These are phyloP conservation scores for Saitozyma sp. DNA, from an alignment of 768 basidiomycete genomes.

Conservation along the genomic window DNA sequence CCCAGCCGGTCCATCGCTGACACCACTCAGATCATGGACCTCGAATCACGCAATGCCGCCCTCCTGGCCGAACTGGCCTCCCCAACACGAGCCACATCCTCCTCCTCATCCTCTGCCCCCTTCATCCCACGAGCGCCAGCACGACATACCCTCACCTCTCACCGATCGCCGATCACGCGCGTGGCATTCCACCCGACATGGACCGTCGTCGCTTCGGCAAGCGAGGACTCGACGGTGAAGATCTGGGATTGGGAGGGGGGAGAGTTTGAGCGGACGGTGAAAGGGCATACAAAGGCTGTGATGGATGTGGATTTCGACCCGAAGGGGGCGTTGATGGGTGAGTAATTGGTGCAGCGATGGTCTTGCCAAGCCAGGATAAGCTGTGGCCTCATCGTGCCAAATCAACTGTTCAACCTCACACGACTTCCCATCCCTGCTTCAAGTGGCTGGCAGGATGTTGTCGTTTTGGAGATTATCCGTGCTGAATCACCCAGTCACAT, in stretches of 20 bases:
- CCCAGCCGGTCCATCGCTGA: not conserved
- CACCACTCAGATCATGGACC: slow-evolving; percentile 78
- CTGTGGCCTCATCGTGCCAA: not conserved
- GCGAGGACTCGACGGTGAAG: slow-evolving; percentile 85
- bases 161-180: slow-evolving; percentile 72
- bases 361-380: not conserved
- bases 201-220: slow-evolving; percentile 77
- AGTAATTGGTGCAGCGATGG: slow-evolving; percentile 16
- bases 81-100: slow-evolving; percentile 55
- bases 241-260: slow-evolving; percentile 97
- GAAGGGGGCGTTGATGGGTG: slow-evolving; percentile 79
- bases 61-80: slow-evolving; percentile 70
- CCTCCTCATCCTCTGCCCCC: slow-evolving; percentile 53
- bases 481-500: slow-evolving; percentile 58
- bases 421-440: not conserved
- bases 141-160: slow-evolving; percentile 71
- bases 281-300: slow-evolving; percentile 86
- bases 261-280: slow-evolving; percentile 85
- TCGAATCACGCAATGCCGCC: slow-evolving; percentile 77
- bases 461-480: not conserved
- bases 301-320: slow-evolving; percentile 85
- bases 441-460: not conserved
- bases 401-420: not conserved
- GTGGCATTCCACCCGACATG: slow-evolving; percentile 86
- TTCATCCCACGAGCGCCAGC: slow-evolving; percentile 88